These are phyloP conservation scores for Fusarium globosum DNA, from an alignment of 2,329 filamentous ascomycete species.

Conservation along the genomic window DNA sequence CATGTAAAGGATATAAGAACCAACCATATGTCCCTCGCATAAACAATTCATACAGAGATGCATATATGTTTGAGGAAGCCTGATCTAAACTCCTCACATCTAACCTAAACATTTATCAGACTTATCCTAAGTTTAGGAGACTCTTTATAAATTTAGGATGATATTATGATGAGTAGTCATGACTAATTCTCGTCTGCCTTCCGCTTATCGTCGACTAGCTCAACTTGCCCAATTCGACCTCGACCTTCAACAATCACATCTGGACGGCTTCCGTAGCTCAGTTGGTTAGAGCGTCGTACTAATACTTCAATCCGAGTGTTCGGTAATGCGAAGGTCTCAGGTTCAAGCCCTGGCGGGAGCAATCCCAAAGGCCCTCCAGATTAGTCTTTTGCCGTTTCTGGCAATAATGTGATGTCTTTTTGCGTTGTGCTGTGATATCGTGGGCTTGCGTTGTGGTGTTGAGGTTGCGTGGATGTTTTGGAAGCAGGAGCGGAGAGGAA, in stretches of 20 bases:
- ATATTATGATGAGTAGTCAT: neutral
- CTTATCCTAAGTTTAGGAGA: neutral
- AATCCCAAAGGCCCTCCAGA: conserved; percentile 24
- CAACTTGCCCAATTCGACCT: accelerated
- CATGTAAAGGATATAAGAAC: neutral
- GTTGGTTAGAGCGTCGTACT: conserved; percentile 36
- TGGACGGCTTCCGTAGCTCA: conserved; percentile 35
- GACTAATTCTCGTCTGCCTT: neutral
- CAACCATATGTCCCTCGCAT: neutral
- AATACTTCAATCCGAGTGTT: conserved; percentile 28
- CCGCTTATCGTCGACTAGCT: accelerated
- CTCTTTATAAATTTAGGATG: neutral
- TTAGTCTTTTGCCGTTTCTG: neutral
- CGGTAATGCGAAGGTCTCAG: conserved; percentile 32
- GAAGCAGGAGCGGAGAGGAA: neutral
- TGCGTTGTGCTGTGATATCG: neutral
- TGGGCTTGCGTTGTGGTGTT: neutral
- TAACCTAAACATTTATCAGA: neutral
- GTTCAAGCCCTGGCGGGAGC: conserved; percentile 35
- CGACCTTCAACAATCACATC: neutral
- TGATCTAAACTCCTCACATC: neutral
- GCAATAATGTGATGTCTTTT: neutral
- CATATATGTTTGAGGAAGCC: no score
- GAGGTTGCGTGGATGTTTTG: neutral
- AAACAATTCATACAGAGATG: neutral